Evolutionary conservation across 345 rosid species (phyloP).

Genomic region (Boechera retrofracta): DNA sequence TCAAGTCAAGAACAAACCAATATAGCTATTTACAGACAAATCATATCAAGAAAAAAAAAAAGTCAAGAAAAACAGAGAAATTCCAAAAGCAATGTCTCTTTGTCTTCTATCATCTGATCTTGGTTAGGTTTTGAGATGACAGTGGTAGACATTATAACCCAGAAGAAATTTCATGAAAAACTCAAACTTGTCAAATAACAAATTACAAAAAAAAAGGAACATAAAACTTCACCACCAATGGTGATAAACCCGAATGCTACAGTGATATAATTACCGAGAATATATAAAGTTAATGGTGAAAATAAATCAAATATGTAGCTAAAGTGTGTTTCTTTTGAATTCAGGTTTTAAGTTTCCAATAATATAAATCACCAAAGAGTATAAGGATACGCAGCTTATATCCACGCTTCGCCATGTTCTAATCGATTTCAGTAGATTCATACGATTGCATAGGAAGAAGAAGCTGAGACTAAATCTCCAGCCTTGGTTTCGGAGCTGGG

Average conservation of each 20-base stretch:
- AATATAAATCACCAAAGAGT: neutral
- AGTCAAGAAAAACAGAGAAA: constrained; percentile 22
- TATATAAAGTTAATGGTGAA: neutral
- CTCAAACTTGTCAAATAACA: constrained; percentile 1
- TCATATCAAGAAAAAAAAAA: constrained; percentile 24
- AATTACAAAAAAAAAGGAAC: neutral
- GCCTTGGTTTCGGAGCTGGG: constrained; percentile 6
- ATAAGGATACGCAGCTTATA: constrained; percentile 96
- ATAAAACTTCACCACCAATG: constrained; percentile 14
- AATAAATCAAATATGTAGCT: neutral
- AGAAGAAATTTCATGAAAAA: constrained; percentile 1
- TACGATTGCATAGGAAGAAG: constrained; percentile 8
- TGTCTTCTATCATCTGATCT: constrained; percentile 12
- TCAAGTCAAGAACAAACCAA: constrained; percentile 54
- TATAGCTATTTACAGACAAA: neutral
- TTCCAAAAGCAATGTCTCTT: constrained; percentile 12
- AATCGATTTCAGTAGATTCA: neutral
- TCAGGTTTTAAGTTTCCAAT: constrained; percentile 4
- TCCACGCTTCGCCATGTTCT: constrained; percentile 89
- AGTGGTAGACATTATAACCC: neutral
- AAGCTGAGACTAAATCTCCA: constrained; percentile 34
- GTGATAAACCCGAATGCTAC: constrained; percentile 12
- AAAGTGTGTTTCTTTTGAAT: constrained; percentile 9
- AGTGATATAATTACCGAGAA: neutral
- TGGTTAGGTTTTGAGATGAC: neutral